Evolutionary conservation across 768 basidiomycete species (phyloP), one percentile per base, ranked within the genome.

Genomic region (Tremella fuciformis): DNA sequence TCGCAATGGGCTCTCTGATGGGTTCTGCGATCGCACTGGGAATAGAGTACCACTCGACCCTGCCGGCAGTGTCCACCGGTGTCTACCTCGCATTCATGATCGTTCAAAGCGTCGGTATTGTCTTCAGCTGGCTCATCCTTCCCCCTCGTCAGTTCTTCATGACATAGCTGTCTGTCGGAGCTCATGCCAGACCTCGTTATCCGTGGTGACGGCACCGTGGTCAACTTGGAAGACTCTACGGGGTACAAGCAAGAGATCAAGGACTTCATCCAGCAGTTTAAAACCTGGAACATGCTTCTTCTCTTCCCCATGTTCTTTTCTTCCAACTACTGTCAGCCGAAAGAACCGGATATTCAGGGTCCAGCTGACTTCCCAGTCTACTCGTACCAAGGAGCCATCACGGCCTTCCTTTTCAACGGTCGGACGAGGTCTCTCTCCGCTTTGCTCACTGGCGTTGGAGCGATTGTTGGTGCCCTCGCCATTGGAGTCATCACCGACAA

Each of bases 1-100:
- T 81, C 78, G 76, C 80, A 60, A 71, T 78, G 50, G 81, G 81
- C 50, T 85, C 85, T 44, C 87, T 91, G 48, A 84, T 91, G 47
- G 88, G 89, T 25, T 83, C 87, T 3, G 79, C 85, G 7, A 87
- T 90, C 26, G 84, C 88, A 13, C 79, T 90, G 37, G 89, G 83
- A 0, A 79, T 83, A 64, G 65, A 62, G 42, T 71, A 76, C 2
- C 76, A 79, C 13, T 78, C 80, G 8, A 80, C 79, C 3, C 71
- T 77, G 13, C 80, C 80, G 1, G 76, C 79, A 65, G 72, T 81
- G 34, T 79, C 79, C 34, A 59, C 76, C 63, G 39, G 47, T 13
- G 64, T 72, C 40, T 60, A 68, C 58, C 26, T 68, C 74, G 79
- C 80, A 1, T 81, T 81, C 71, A 51, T 82, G 13, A 73, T 81